phyloP scores from a whole-genome alignment of 345 rosid genomes.

The Pistacia integerrima region DNA sequence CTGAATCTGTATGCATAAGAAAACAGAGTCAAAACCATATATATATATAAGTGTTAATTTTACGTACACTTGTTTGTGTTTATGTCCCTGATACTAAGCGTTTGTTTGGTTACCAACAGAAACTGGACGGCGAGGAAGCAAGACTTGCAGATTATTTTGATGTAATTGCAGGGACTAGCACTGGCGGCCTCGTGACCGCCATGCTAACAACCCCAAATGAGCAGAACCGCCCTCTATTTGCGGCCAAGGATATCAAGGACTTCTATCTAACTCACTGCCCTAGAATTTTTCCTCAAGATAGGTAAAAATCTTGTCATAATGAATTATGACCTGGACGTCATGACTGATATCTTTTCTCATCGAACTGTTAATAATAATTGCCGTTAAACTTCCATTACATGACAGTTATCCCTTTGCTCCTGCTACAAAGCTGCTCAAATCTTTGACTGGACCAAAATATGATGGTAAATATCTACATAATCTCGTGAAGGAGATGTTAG shows the following conservation, averaged over 20 bases:
- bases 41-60: no score
- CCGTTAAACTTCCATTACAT: neutral
- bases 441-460: constrained; percentile 61
- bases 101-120: constrained; percentile 61
- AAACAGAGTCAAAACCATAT: neutral
- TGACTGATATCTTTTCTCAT: neutral
- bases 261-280: constrained; percentile 56
- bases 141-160: constrained; percentile 79
- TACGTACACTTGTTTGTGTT: no score
- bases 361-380: neutral
- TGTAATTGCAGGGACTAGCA: constrained; percentile 68
- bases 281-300: constrained; percentile 59
- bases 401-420: constrained; percentile 33
- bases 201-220: constrained; percentile 66
- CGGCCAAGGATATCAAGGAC: constrained; percentile 59
- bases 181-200: constrained; percentile 71
- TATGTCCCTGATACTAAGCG: constrained; percentile 22
- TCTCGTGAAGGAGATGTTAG: constrained; percentile 44
- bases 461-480: constrained; percentile 55
- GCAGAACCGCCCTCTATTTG: constrained; percentile 58
- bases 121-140: constrained; percentile 67
- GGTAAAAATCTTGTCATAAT: constrained; percentile 20
- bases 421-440: constrained; percentile 34
- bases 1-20: no score
- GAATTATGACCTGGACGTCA: neutral